A percentile compares a stretch with the other conserved stretches of the same genome.
phyloP scores from a whole-genome alignment of 495 filamentous ascomycete species.

The Xylaria intraflava region DNA sequence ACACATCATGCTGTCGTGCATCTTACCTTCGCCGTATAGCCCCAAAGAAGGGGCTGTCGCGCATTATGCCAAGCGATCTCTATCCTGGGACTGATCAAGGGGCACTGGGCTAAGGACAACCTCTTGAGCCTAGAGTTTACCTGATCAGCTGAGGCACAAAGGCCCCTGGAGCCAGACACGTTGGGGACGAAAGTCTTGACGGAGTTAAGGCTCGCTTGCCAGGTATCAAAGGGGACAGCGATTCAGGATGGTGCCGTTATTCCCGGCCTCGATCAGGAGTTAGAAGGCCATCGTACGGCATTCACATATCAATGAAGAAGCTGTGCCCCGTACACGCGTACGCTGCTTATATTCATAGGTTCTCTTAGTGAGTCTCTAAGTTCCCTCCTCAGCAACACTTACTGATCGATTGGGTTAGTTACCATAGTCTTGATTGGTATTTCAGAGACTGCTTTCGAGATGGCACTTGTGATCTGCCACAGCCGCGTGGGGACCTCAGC shows the following conservation, averaged over 20 bases:
- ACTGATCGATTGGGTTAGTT: not conserved
- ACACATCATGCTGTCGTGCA: conserved; percentile 24
- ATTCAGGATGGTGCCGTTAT: not conserved
- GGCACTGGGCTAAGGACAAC: conserved; percentile 6
- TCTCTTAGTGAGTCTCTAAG: not conserved
- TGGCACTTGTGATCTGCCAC: not conserved
- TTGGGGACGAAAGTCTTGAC: not conserved
- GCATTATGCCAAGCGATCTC: conserved; percentile 40
- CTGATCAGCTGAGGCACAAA: conserved; percentile 20
- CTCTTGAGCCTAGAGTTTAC: conserved; percentile 15
- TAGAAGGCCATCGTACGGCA: conserved; percentile 11
- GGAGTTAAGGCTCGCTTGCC: too few species aligned
- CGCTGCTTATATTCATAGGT: not conserved
- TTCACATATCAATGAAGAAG: conserved; percentile 13
- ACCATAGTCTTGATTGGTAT: not conserved
- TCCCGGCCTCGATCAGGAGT: conserved; percentile 3
- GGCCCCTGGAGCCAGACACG: too few species aligned
- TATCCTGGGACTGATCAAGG: conserved; percentile 31
- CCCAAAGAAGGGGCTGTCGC: conserved; percentile 66
- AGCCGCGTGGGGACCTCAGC: not conserved
- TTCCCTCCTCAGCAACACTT: not conserved
- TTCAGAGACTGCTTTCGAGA: too few species aligned
- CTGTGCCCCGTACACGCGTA: conserved; percentile 8
- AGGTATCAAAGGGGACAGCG: not conserved
- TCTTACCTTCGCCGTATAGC: conserved; percentile 48